Evolutionary conservation across 2,329 filamentous ascomycete species (phyloP).

Genomic region (Cladosporium sp.): DNA sequence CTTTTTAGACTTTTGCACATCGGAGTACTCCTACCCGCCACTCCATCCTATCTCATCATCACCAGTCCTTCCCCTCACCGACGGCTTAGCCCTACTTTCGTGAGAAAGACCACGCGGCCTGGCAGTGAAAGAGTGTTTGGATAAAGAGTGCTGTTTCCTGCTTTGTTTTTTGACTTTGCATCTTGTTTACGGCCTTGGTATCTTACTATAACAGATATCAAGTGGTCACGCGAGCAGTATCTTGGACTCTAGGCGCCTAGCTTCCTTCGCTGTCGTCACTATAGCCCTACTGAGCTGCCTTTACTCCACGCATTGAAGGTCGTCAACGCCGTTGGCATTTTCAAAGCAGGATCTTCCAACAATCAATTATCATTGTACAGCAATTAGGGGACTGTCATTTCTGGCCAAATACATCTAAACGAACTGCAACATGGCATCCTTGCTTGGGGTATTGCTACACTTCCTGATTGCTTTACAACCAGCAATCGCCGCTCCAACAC

Average conservation of each 20-base stretch:
- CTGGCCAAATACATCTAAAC: background rate
- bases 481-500: slow-evolving; percentile 6
- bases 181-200: background rate
- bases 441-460: slow-evolving; percentile 2
- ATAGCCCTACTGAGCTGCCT: too few species aligned
- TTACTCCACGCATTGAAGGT: too few species aligned
- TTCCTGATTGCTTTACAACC: slow-evolving; percentile 7
- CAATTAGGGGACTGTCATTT: too few species aligned
- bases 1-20: background rate
- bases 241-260: background rate
- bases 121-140: background rate
- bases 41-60: background rate
- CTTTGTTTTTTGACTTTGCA: background rate
- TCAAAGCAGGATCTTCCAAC: too few species aligned
- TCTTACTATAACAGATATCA: background rate
- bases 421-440: background rate
- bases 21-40: background rate
- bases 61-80: background rate
- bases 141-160: background rate
- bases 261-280: slow-evolving; percentile 2
- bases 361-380: too few species aligned
- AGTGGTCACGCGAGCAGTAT: slow-evolving; percentile 4
- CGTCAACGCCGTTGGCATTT: too few species aligned
- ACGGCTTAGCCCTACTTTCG: background rate
- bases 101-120: slow-evolving; percentile 3